Evolutionary conservation across 208 protist species (phyloP).

Genomic region (Trypanosoma scelopori): DNA sequence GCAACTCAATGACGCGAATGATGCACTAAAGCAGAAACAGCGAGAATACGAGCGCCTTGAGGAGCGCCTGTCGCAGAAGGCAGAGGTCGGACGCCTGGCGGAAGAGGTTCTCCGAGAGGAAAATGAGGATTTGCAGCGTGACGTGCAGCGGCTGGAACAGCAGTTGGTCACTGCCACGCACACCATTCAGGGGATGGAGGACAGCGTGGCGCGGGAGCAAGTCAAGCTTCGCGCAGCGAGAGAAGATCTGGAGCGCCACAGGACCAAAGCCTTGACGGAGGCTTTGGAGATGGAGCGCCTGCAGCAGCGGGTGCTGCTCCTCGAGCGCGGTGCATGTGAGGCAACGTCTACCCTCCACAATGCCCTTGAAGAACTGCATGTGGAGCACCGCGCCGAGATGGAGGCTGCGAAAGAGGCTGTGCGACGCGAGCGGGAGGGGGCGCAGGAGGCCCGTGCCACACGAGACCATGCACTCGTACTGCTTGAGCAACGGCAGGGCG

Average conservation of each 20-base stretch:
- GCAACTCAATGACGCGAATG: slow-evolving; percentile 40
- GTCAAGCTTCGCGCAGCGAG: slow-evolving; percentile 33
- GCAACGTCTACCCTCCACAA: slow-evolving; percentile 3
- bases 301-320: slow-evolving; percentile 37
- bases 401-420: slow-evolving; percentile 27
- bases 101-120: slow-evolving; percentile 50
- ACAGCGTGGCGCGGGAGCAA: slow-evolving; percentile 36
- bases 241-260: slow-evolving; percentile 43
- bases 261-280: slow-evolving; percentile 34
- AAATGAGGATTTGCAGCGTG: slow-evolving; percentile 42
- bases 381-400: slow-evolving; percentile 13
- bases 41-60: slow-evolving; percentile 37
- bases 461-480: slow-evolving; percentile 46
- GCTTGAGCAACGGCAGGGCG: slow-evolving; percentile 35
- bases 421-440: slow-evolving; percentile 36
- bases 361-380: neutral
- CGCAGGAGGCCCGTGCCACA: slow-evolving; percentile 43
- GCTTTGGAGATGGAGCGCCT: slow-evolving; percentile 37
- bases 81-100: slow-evolving; percentile 47
- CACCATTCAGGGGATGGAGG: slow-evolving; percentile 32
- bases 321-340: slow-evolving; percentile 39
- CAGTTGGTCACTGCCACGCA: slow-evolving; percentile 31
- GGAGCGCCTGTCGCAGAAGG: slow-evolving; percentile 35
- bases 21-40: slow-evolving; percentile 33
- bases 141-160: slow-evolving; percentile 37